Conservation (phyloP, 129 eudicot species). For the Apium graveolens region DNA sequence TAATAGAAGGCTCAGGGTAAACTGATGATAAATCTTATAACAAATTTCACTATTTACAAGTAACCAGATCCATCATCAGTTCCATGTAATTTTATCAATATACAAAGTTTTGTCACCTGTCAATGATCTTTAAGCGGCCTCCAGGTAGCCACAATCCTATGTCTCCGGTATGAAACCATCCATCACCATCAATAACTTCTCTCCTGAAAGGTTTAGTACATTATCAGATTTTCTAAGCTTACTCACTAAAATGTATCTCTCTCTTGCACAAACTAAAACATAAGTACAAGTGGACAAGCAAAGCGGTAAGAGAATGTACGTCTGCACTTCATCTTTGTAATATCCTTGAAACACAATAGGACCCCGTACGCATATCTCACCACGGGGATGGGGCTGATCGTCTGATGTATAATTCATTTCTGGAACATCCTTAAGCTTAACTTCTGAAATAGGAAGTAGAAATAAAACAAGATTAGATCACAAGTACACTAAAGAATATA, state of each 20-base stretch:
- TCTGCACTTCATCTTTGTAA: constrained; percentile 79
- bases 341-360: constrained; percentile 83
- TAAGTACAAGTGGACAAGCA: constrained; percentile 1
- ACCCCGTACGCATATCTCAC: constrained; percentile 84
- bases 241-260: background rate
- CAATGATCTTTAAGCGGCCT: constrained; percentile 88
- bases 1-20: background rate
- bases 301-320: constrained; percentile 36
- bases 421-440: constrained; percentile 86
- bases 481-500: background rate
- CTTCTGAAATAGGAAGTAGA: constrained; percentile 33
- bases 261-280: background rate
- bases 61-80: background rate
- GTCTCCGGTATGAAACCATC: constrained; percentile 97
- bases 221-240: constrained; percentile 11
- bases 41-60: background rate
- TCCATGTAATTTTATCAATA: constrained; percentile 1
- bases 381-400: constrained; percentile 84
- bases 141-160: constrained; percentile 77
- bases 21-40: background rate
- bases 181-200: constrained; percentile 78
- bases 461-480: background rate
- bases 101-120: constrained; percentile 39
- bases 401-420: constrained; percentile 84
- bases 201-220: constrained; percentile 38